Base-by-base conservation (phyloP, 768 basidiomycete genomes). In the Clavulina sp. region DNA sequence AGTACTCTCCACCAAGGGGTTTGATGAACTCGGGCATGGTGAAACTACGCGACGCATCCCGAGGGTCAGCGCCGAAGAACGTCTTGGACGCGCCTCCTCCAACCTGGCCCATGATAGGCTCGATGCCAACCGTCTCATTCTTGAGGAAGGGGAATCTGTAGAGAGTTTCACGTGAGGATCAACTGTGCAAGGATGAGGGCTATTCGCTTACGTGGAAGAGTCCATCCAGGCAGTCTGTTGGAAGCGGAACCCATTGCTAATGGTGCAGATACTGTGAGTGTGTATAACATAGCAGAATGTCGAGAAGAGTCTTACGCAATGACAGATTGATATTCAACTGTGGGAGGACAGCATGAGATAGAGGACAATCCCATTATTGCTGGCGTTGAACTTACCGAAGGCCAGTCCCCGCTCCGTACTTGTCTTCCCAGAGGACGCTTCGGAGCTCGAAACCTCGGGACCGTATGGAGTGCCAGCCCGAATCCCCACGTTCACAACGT, bases 1-100 rank as follows among this genome's bases (percentile, higher is more conserved):
- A 53, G 26, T 53, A 53, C 19, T 53, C 21, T 13, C 52, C 52
- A 29, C 52, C 52, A 7, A 40, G 33, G 18, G 52, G 32, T 21
- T 40, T 34, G 19, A 53, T 36, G 52, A 53, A 53, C 26, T 53
- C 47, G 23, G 19, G 29, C 48, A 53, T 36, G 19, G 4, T 40
- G 13, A 53, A 28, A 5, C n/a, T 19, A 2, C 49, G 4, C 4
- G 9, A 7, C 47, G n/a, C 4, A 5, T 19, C n/a, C n/a, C n/a
- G n/a, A n/a, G n/a, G n/a, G n/a, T n/a, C n/a, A n/a, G n/a, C n/a
- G n/a, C n/a, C n/a, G n/a, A n/a, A n/a, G n/a, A n/a, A n/a, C n/a
- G n/a, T n/a, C n/a, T n/a, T n/a, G n/a, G n/a, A n/a, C n/a, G n/a
- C n/a, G n/a, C n/a, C n/a, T n/a, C n/a, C n/a, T n/a, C n/a, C n/a